A percentile compares a stretch with the other conserved stretches of the same genome.
Evolutionary conservation across 805 yeast genomes (phyloP).

Genomic region (Teunomyces cretensis): DNA sequence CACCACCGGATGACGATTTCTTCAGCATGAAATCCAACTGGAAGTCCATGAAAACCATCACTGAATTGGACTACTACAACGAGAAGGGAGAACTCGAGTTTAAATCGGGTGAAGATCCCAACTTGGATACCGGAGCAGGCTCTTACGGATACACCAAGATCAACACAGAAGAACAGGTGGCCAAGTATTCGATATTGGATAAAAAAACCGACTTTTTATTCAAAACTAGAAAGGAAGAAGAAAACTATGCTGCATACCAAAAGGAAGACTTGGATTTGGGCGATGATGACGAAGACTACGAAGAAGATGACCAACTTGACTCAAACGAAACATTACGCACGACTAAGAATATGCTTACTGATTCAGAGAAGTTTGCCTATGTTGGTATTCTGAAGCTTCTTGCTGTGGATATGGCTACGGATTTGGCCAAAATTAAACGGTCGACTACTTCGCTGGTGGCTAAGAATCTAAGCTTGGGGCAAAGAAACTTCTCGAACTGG

Average conservation of each 20-base stretch:
- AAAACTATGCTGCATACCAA: constrained; percentile 16
- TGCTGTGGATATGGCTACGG: constrained; percentile 77
- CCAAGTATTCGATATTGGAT: constrained; percentile 56
- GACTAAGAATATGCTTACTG: constrained; percentile 78
- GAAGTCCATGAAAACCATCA: constrained; percentile 84
- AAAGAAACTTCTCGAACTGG: constrained; percentile 84
- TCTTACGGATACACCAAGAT: constrained; percentile 84
- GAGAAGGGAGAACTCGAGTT: constrained; percentile 69
- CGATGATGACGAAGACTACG: constrained; percentile 28
- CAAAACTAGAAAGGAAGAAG: constrained; percentile 21
- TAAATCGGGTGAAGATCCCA: constrained; percentile 17
- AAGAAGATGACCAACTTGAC: constrained; percentile 39
- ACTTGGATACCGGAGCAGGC: constrained; percentile 39
- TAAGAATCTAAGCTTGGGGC: constrained; percentile 61
- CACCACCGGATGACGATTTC: constrained; percentile 17
- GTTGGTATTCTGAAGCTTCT: constrained; percentile 79
- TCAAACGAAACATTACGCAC: constrained; percentile 70
- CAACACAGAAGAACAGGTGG: constrained; percentile 82
- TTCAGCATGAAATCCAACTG: constrained; percentile 53
- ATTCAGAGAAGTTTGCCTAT: constrained; percentile 86
- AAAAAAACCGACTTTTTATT: constrained; percentile 54
- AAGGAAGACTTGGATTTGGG: constrained; percentile 4
- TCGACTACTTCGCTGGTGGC: constrained; percentile 56
- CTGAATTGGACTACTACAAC: constrained; percentile 76
- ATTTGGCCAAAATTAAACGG: constrained; percentile 58